Evolutionary conservation across 129 eudicot species (phyloP).

Genomic region (Scalesia atractyloides): DNA sequence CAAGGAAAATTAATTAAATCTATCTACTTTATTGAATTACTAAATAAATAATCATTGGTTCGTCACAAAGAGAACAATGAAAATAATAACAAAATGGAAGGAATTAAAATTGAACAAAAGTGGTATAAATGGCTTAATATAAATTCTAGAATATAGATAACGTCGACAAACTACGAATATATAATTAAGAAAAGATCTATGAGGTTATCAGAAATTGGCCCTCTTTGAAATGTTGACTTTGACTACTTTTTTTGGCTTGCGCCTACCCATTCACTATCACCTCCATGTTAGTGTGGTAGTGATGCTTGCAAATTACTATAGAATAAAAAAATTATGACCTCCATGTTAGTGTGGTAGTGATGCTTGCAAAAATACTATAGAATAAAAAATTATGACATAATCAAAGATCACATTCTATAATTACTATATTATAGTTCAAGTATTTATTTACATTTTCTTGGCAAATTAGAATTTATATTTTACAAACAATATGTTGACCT

Average conservation of each 20-base stretch:
- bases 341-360: constrained; percentile 18
- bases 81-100: no score
- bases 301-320: constrained; percentile 14
- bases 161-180: neutral
- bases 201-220: neutral
- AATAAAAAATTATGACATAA: neutral
- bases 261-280: constrained; percentile 19
- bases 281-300: constrained; percentile 15
- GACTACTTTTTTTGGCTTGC: neutral
- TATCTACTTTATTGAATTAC: no score
- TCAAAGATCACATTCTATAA: neutral
- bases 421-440: neutral
- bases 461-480: no score
- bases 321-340: neutral
- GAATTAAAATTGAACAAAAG: no score
- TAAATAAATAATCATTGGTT: no score
- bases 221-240: neutral
- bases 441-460: neutral
- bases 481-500: neutral
- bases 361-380: constrained; percentile 2
- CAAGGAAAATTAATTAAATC: no score
- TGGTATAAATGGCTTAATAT: no score
- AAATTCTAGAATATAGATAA: no score
- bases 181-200: neutral
- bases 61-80: no score